phyloP scores from a whole-genome alignment of 108 stramenopile genomes.

The Fistulifera pelliculosa region DNA sequence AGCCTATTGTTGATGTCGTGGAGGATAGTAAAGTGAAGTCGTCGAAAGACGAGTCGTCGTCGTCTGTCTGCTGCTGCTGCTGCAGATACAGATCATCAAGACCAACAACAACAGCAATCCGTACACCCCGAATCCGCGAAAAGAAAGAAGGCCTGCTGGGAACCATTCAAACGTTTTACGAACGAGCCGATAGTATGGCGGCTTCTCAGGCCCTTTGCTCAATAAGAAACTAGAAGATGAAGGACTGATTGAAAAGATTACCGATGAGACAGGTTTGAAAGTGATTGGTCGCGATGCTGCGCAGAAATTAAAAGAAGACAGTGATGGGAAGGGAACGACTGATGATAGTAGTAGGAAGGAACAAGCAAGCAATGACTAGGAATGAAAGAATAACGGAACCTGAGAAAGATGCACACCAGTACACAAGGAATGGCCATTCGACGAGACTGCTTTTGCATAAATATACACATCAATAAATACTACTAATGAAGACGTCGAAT shows the following conservation, averaged over 20 bases:
- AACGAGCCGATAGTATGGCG: constrained; percentile 78
- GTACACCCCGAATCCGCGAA: not conserved
- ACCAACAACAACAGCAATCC: not conserved
- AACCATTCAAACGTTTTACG: constrained; percentile 58
- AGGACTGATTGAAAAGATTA: constrained; percentile 80
- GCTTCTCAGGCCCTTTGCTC: constrained; percentile 73
- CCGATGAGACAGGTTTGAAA: constrained; percentile 74
- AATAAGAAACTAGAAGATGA: constrained; percentile 83
- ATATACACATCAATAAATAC: too few relatives aligned
- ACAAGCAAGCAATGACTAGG: too few relatives aligned
- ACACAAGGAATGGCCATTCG: too few relatives aligned
- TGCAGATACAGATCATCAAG: too few relatives aligned
- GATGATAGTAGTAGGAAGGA: too few relatives aligned
- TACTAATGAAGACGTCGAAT: too few relatives aligned
- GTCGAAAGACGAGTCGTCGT: not conserved
- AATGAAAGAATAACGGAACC: too few relatives aligned
- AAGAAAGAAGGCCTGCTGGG: constrained; percentile 31
- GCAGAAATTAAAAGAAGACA: constrained; percentile 24
- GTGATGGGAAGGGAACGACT: too few relatives aligned
- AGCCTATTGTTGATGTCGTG: not conserved
- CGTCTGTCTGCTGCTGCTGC: too few relatives aligned
- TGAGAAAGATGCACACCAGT: too few relatives aligned
- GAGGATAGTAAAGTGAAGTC: not conserved
- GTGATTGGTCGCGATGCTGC: constrained; percentile 70
- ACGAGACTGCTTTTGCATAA: too few relatives aligned